A percentile compares a stretch with the other conserved stretches of the same genome.
Evolutionary conservation across 306 rosid species (phyloP).

Genomic region (Fragaria iinumae): DNA sequence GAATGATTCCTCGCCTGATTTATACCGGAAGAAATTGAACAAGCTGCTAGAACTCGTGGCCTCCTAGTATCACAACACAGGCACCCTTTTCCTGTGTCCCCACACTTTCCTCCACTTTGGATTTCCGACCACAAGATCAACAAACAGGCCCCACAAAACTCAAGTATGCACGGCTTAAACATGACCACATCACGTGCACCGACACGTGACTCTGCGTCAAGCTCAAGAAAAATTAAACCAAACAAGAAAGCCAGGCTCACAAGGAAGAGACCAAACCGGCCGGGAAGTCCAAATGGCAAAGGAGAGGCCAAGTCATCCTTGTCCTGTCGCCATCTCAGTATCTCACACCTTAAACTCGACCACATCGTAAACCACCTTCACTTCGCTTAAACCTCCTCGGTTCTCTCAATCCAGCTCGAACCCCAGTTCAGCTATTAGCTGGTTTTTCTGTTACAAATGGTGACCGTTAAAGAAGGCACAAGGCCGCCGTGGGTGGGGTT

Average conservation of each 20-base stretch:
- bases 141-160: no score
- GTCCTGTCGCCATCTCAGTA: not conserved
- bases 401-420: not conserved
- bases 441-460: constrained; percentile 15
- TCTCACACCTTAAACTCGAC: not conserved
- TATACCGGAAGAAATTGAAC: no score
- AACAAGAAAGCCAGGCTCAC: not conserved
- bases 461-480: constrained; percentile 55
- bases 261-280: constrained; percentile 3
- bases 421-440: not conserved
- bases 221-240: not conserved
- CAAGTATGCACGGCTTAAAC: no score
- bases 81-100: not conserved
- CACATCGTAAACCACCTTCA: not conserved
- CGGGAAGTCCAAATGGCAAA: not conserved
- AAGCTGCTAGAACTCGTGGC: no score
- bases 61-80: not conserved
- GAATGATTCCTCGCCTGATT: no score
- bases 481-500: constrained; percentile 90
- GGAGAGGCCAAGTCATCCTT: not conserved
- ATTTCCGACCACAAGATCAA: not conserved
- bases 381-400: not conserved
- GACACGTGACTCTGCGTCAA: not conserved
- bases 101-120: not conserved
- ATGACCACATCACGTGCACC: not conserved